Evolutionary conservation across 2,329 filamentous ascomycete species (phyloP).

Genomic region (Microsporum ferrugineum): DNA sequence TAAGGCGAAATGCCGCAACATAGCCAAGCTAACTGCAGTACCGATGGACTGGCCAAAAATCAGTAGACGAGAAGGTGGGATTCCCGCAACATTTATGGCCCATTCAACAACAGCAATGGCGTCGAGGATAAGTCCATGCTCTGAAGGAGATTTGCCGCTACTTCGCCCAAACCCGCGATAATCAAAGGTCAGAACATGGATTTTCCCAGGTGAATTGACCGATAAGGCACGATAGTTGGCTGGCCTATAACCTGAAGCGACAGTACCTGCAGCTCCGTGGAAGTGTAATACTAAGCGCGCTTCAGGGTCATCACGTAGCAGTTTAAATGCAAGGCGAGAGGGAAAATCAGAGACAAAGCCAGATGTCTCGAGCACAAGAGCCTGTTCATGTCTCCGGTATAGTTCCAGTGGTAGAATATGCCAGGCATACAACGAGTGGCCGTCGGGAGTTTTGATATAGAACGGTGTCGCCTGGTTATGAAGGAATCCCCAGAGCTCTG

Average conservation of each 20-base stretch:
- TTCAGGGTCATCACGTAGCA: slow-evolving; percentile 38
- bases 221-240: slow-evolving; percentile 47
- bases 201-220: slow-evolving; percentile 40
- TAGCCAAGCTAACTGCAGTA: slow-evolving; percentile 40
- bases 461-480: slow-evolving; percentile 42
- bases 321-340: slow-evolving; percentile 29
- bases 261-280: slow-evolving; percentile 47
- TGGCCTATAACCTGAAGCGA: slow-evolving; percentile 45
- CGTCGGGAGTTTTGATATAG: slow-evolving; percentile 32
- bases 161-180: slow-evolving; percentile 51
- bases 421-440: slow-evolving; percentile 39
- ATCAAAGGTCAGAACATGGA: slow-evolving; percentile 50
- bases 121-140: slow-evolving; percentile 44
- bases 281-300: slow-evolving; percentile 40
- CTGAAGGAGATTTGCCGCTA: slow-evolving; percentile 42
- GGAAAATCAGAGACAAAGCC: slow-evolving; percentile 28
- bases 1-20: slow-evolving; percentile 35
- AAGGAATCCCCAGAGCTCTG: slow-evolving; percentile 40
- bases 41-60: slow-evolving; percentile 51
- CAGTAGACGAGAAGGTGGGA: slow-evolving; percentile 46
- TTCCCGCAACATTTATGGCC: slow-evolving; percentile 41
- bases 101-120: slow-evolving; percentile 44
- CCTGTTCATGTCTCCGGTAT: slow-evolving; percentile 35
- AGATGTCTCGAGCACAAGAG: slow-evolving; percentile 31
- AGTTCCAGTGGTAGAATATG: slow-evolving; percentile 39